Base-by-base conservation (phyloP, 176 grass and related monocot genomes). In the Miscanthus lutarioriparius region DNA sequence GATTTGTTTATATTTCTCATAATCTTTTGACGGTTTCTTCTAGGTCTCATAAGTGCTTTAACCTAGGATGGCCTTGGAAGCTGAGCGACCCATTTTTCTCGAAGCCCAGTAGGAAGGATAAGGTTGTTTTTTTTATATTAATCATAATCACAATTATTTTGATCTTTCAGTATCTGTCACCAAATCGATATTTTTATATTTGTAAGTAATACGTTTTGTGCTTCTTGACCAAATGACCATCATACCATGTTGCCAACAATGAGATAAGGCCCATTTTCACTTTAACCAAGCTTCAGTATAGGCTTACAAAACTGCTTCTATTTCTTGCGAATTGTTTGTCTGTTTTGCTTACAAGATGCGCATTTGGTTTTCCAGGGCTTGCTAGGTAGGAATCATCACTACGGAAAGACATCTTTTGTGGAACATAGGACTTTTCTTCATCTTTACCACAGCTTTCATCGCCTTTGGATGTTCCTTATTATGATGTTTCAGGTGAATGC, bases 391-490 rank as follows among this genome's bases (percentile, higher is more conserved):
- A 89, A 76, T 51, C 89, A 95, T 75, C 96, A 90, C 93, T 98
- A 95, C 54, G 95, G 95, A 56, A 97, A 97, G 82, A 97, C 95
- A 49, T 94, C 92, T 86, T 97, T 97, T 86, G 95, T 97, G 61
- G 95, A 97, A 80, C 95, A 97, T 71, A 91, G 95, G 77, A 91
- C 90, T 78, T 94, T 97, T 89, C 82, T 97, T 83, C 95, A 97
- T 92, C 92, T 97, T 82, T 97, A 97, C 80, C 95, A 97, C 80
- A 97, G 95, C 83, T 97, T 97, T 77, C 95, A 97, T 66, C 95
- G 95, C 70, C 95, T 97, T 45, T 97, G 95, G 95, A 94, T 97
- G 17, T 97, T 97, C 85, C 86, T 97, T 76, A 64, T 97, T 86
- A 86, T 97, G 95, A 97, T 97, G 95, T 97, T 95, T 86, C 93